These are phyloP conservation scores for Volvariella volvacea DNA, from an alignment of 1,284 basidiomycete species.

Conservation along the genomic window DNA sequence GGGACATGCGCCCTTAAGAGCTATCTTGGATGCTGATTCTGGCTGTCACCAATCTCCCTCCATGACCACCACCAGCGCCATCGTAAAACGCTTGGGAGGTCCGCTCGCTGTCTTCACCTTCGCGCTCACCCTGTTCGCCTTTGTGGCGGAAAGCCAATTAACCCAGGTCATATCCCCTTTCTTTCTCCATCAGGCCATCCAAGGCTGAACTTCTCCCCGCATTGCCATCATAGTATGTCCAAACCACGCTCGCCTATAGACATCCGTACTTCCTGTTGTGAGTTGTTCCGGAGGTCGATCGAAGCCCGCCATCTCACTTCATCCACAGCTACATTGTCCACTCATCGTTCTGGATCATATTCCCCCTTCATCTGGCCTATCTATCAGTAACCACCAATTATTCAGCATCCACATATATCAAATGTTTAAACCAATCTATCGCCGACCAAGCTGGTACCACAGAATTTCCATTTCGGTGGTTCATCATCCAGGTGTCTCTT, in stretches of 20 bases:
- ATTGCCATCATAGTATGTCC: conserved; percentile 52
- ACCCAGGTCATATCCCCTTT: conserved; percentile 47
- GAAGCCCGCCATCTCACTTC: not conserved
- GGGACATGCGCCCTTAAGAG: too few relatives aligned
- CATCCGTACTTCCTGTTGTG: conserved; percentile 80
- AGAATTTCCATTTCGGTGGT: conserved; percentile 35
- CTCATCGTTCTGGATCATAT: conserved; percentile 59
- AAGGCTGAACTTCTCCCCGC: not conserved
- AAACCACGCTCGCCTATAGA: conserved; percentile 59
- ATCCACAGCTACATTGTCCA: conserved; percentile 67
- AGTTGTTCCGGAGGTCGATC: conserved; percentile 4
- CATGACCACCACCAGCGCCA: not conserved
- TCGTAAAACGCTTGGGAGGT: conserved; percentile 23
- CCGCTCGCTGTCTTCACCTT: conserved; percentile 46
- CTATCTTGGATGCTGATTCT: too few relatives aligned
- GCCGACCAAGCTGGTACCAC: conserved; percentile 32
- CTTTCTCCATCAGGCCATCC: not conserved
- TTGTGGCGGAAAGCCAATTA: conserved; percentile 64
- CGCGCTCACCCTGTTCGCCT: conserved; percentile 46
- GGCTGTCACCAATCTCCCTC: not conserved
- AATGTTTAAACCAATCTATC: conserved; percentile 45
- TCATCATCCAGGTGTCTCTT: conserved; percentile 36
- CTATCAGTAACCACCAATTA: conserved; percentile 41
- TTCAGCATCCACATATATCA: conserved; percentile 37
- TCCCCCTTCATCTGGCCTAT: conserved; percentile 67